phyloP scores from a whole-genome alignment of 176 grass and related monocot species.

The Dendrocalamus sinicus region DNA sequence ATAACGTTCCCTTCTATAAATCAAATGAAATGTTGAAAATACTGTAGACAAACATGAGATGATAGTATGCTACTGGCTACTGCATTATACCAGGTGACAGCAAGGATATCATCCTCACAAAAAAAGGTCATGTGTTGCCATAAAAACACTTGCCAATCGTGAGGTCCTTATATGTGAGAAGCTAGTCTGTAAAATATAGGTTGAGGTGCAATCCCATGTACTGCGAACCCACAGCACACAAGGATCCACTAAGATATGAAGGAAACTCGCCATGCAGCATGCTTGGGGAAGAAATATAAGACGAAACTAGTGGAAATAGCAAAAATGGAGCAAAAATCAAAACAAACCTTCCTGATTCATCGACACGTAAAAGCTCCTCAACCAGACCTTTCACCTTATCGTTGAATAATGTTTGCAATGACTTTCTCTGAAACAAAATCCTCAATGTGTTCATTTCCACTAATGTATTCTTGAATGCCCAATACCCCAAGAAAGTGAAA shows the following conservation, averaged over 20 bases:
- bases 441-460: neutral
- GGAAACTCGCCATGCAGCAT: neutral
- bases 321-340: constrained; percentile 25
- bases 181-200: neutral
- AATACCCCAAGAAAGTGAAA: neutral
- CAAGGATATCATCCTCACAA: neutral
- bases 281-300: neutral
- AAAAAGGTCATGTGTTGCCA: neutral
- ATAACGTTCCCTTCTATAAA: neutral
- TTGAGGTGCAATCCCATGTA: neutral
- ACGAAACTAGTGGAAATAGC: neutral
- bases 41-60: neutral
- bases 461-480: neutral
- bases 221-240: neutral
- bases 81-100: neutral
- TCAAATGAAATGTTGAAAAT: neutral
- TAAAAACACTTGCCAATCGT: neutral
- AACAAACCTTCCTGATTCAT: constrained; percentile 63
- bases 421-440: constrained; percentile 67
- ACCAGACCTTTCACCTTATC: constrained; percentile 77
- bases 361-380: constrained; percentile 64
- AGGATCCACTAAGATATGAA: neutral
- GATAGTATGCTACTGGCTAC: neutral
- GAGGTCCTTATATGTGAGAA: neutral
- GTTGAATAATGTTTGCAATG: constrained; percentile 54